Evolutionary conservation across 1,284 basidiomycete species (phyloP).

Genomic region (Fomitopsis schrenkii): DNA sequence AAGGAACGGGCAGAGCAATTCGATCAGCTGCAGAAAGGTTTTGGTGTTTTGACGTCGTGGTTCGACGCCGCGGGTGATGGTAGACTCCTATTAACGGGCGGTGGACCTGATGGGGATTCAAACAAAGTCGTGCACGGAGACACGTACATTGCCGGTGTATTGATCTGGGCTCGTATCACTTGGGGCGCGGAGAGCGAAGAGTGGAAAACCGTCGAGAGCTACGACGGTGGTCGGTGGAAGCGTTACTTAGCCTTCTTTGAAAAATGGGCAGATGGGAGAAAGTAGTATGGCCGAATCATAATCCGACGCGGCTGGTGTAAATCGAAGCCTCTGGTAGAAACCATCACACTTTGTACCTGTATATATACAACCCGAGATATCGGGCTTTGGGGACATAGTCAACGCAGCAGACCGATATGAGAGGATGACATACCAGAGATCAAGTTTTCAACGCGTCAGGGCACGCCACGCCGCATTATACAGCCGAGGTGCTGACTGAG

Average conservation of each 20-base stretch:
- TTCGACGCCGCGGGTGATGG: conserved; percentile 6
- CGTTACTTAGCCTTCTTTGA: conserved; percentile 29
- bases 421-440: too few relatives aligned
- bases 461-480: too few relatives aligned
- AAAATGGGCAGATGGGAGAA: conserved; percentile 12
- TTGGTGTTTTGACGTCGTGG: not conserved
- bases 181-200: conserved; percentile 31
- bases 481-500: too few relatives aligned
- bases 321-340: too few relatives aligned
- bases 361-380: too few relatives aligned
- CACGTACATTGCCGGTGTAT: conserved; percentile 25
- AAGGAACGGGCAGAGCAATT: conserved; percentile 11
- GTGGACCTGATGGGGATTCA: not conserved
- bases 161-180: conserved; percentile 29
- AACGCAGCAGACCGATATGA: too few relatives aligned
- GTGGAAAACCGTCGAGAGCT: conserved; percentile 32
- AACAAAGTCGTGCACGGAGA: conserved; percentile 32
- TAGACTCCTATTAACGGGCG: conserved; percentile 24
- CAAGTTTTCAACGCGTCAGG: too few relatives aligned
- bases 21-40: not conserved
- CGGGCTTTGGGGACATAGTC: too few relatives aligned
- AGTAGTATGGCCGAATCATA: not conserved
- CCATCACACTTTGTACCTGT: too few relatives aligned
- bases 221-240: conserved; percentile 37
- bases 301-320: too few relatives aligned